Evolutionary conservation across 2,329 filamentous ascomycete genomes (phyloP), one percentile per base, ranked within the genome.

Genomic region (Penicillium corylophilum): DNA sequence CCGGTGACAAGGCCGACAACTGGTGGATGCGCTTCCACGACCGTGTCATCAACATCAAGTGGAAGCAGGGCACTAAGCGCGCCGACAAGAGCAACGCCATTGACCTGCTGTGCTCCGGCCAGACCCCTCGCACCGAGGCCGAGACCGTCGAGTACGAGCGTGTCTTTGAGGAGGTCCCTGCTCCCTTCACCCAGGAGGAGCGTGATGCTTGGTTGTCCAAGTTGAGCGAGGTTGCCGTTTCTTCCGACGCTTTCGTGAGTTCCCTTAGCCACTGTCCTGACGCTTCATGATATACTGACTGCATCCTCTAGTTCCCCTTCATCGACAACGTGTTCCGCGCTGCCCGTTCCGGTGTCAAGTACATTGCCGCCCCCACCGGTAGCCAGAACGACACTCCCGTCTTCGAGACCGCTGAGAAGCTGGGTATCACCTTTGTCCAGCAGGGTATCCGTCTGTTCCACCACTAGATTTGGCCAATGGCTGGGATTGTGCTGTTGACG

Each of bases 11-110:
- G 82, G 90, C 92, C 44, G 94, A 99, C 76, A 96, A 95, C 81
- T 97, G 93, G 93, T 99, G 93, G 94, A 88, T 99, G 81, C 89
- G 94, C 67, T 97, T 97, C 85, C 89, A 96, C 79, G 87, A 90
- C 63, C 87, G 90, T 47, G 89, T 94, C 12, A 82, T 97, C 44
- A 81, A 79, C 68, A 87, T 99, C 72, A 89, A 93, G 79, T 99
- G 91, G 90, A 96, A 96, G 83, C 93, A 94, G 79, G 93, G 94
- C 65, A 90, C 89, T 69, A 97, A 97, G 85, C 86, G 94, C 51
- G 83, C 94, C 42, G 93, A 96, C 74, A 99, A 97, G 84, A 95
- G 89, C 79, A 99, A 99, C 72, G 93, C 92, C 60, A 96, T 97
- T 68, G 94, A 97, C 71, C 81, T 97, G 68, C 85, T 97, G 59